phyloP scores from a whole-genome alignment of 345 rosid species.

The Sonneratia alba region DNA sequence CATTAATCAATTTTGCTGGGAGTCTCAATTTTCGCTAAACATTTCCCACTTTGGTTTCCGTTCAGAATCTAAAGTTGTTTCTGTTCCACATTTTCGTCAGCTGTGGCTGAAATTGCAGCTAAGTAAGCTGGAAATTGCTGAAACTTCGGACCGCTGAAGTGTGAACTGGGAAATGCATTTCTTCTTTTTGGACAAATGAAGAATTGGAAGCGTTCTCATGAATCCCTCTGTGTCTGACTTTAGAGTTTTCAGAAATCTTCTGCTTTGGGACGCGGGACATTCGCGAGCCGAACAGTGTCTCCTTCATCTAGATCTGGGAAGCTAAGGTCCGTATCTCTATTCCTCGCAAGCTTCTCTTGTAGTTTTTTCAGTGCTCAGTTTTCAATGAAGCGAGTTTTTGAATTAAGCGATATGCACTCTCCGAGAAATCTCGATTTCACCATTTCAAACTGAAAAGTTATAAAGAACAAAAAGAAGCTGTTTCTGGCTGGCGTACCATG shows the following conservation, averaged over 20 bases:
- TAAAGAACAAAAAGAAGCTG: constrained; percentile 26
- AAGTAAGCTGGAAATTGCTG: not conserved
- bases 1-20: not conserved
- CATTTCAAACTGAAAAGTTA: constrained; percentile 7
- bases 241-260: not conserved
- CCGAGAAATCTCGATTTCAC: constrained; percentile 18
- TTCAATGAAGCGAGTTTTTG: not conserved
- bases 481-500: constrained; percentile 1
- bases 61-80: no score
- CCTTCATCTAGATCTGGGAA: not conserved
- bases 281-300: not conserved
- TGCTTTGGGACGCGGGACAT: not conserved
- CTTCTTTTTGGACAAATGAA: not conserved
- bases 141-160: not conserved
- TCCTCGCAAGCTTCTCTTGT: not conserved
- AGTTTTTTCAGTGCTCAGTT: not conserved
- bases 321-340: not conserved
- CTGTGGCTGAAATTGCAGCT: not conserved
- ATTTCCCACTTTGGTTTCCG: not conserved
- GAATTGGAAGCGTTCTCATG: not conserved
- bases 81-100: no score
- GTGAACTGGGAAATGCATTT: not conserved
- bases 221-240: not conserved
- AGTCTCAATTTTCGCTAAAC: not conserved
- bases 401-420: not conserved